phyloP scores from a whole-genome alignment of 2,329 filamentous ascomycete species.

The Fusarium sp. region DNA sequence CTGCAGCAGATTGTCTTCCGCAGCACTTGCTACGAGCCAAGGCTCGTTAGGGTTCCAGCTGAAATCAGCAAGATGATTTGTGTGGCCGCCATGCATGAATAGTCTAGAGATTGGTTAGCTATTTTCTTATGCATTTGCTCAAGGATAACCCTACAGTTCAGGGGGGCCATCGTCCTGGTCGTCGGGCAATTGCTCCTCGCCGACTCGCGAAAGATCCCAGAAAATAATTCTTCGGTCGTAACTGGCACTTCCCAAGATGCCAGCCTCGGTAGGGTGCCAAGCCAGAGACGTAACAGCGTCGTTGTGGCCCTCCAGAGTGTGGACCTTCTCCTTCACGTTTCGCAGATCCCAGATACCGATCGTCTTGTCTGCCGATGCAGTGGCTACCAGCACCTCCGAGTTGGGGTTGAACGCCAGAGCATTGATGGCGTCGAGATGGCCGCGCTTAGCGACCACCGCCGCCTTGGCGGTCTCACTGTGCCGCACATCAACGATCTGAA shows the following conservation, averaged over 20 bases:
- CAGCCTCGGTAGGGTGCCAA: slow-evolving; percentile 93
- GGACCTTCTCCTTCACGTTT: slow-evolving; percentile 88
- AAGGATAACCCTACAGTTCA: slow-evolving; percentile 76
- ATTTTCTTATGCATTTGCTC: slow-evolving; percentile 15
- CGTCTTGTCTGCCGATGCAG: slow-evolving; percentile 93
- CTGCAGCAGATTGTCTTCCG: slow-evolving; percentile 96
- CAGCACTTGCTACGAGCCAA: slow-evolving; percentile 95
- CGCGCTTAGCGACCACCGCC: slow-evolving; percentile 74
- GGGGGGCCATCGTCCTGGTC: slow-evolving; percentile 95
- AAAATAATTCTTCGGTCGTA: slow-evolving; percentile 95
- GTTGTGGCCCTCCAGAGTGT: slow-evolving; percentile 87
- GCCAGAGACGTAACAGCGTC: slow-evolving; percentile 91
- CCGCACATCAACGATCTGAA: slow-evolving; percentile 92
- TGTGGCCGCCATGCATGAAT: slow-evolving; percentile 99
- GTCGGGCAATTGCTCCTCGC: slow-evolving; percentile 93
- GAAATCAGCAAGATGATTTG: slow-evolving; percentile 95
- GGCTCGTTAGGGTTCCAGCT: slow-evolving; percentile 98
- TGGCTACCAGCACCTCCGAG: slow-evolving; percentile 89
- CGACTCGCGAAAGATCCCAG: slow-evolving; percentile 93
- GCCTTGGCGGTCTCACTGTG: slow-evolving; percentile 72
- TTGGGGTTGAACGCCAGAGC: slow-evolving; percentile 94
- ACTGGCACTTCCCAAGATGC: slow-evolving; percentile 88
- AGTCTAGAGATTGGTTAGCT: slow-evolving; percentile 63
- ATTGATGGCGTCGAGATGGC: slow-evolving; percentile 94
- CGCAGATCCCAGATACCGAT: slow-evolving; percentile 96